Percentiles rank a stretch among this genome's conserved stretches.
Evolutionary conservation across 2,329 filamentous ascomycete species (phyloP).

Genomic region (Aureobasidium sp.): DNA sequence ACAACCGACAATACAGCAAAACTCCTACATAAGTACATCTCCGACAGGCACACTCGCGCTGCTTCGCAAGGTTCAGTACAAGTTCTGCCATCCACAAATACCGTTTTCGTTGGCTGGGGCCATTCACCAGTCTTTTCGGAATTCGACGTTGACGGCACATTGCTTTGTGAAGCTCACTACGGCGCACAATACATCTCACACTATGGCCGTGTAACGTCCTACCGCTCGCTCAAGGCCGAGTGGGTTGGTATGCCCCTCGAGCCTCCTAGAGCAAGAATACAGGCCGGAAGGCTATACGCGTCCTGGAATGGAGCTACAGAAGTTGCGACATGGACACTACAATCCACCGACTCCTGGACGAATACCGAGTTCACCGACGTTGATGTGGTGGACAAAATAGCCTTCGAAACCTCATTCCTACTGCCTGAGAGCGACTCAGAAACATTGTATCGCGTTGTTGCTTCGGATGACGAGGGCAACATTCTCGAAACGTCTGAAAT

Average conservation of each 20-base stretch:
- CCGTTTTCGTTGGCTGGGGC: constrained; percentile 52
- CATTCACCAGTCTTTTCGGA: constrained; percentile 34
- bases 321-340: constrained; percentile 18
- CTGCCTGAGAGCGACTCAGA: neutral
- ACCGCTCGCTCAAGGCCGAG: constrained; percentile 43
- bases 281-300: constrained; percentile 17
- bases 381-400: constrained; percentile 15
- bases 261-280: constrained; percentile 31
- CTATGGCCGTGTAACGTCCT: constrained; percentile 34
- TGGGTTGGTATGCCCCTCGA: constrained; percentile 11
- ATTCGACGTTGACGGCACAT: constrained; percentile 37
- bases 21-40: constrained; percentile 23
- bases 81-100: constrained; percentile 41
- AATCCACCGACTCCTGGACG: constrained; percentile 20
- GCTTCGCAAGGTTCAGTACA: constrained; percentile 48
- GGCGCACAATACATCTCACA: constrained; percentile 27
- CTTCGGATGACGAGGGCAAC: constrained; percentile 19
- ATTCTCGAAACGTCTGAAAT: constrained; percentile 16
- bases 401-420: constrained; percentile 18
- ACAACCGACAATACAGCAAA: constrained; percentile 23
- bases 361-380: constrained; percentile 13
- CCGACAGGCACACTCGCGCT: constrained; percentile 33
- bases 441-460: constrained; percentile 19
- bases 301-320: constrained; percentile 21
- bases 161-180: constrained; percentile 48